Evolutionary conservation across 2,329 filamentous ascomycete species (phyloP), one percentile per base, ranked within the genome.

Genomic region (Clarireedia homoeocarpa): DNA sequence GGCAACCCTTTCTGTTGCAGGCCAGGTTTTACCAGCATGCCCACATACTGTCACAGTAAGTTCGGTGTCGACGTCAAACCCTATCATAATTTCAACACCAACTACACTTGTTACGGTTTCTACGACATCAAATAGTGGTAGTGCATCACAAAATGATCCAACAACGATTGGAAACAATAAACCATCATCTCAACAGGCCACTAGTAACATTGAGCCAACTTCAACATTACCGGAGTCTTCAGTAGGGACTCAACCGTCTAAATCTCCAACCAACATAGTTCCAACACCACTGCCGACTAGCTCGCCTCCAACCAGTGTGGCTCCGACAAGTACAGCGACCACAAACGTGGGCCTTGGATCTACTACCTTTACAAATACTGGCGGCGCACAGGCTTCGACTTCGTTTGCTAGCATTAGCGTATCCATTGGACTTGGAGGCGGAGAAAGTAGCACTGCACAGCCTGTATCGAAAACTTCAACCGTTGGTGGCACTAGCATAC

Each of bases 11-110:
- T 55, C 47, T 12, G 47, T 51, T 45, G 39, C 10, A 6, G 53
- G 47, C 3, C 53, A 55, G 44, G 27, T 50, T 6, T 17, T 55
- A 24, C 39, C 47, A 23, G 47, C 20, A 50, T 55, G 53, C 10
- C 46, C 39, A 36, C 46, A 45, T 36, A 55, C 53, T 7, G 49
- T 55, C 17, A 55, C 53, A 10, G 26, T 55, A 36, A 36, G 34
- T 27, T 26, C 34, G 24, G 36, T 51, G 26, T 51, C 47, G 9
- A 38, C 47, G 10, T 55, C 53, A 14, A 34, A 39, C 15, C 20
- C 46, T 5, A 30, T 27, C 10, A 14, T 14, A 20, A 17, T 36
- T 10, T 36, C 15, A 9, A 12, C 47, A 15, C 50, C 53, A 4
- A 50, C 38, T 38, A 20, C 47, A 6, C 30, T 26, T n/a, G 26